Base-by-base conservation (phyloP, 2,329 filamentous ascomycete species). In the Pseudogymnoascus sp. region DNA sequence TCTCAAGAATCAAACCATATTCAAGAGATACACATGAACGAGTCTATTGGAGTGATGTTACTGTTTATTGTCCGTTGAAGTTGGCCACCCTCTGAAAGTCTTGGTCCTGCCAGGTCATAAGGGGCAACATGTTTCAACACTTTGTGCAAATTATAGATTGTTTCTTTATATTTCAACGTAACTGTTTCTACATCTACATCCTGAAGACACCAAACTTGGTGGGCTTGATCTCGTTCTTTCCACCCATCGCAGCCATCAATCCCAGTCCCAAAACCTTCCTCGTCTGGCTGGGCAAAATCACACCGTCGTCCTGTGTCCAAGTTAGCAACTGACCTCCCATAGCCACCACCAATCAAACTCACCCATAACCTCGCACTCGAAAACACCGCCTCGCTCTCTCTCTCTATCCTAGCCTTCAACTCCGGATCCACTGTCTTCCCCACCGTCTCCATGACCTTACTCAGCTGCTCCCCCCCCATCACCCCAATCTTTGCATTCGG, bases 401-500 rank as follows among this genome's bases (percentile, higher is more conserved):
- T 82, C 73, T 97, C 93, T 69, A 99, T 97, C 53, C 93, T 82
- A 42, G 85, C 86, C 76, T 89, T 90, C 66, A 97, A 79, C 66
- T 87, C 88, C 0, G 90, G 89, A 73, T 97, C 93, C 1, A 86
- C 87, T 65, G 85, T 85, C 76, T 90, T 89, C 8, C 93, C 93
- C 0, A 99, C 93, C 1, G 93, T 90, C 77, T 92, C 90, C 95
- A 99, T 97, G 66, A 99, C 95, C 3, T 88, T 85, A 7, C 88
- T 88, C 36, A 99, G 81, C 79, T 97, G 93, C 77, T 97, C 93
- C 42, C 89, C 84, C 19, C 95, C 95, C 95, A 99, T 99, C 70
- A 99, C 93, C 33, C 90, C 91, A 61, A 63, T 91, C 73, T 90
- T 89, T n/a, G 95, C 92, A 70, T 96, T 96, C 42, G 95, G 95